phyloP scores from a whole-genome alignment of 805 yeast genomes.

The Schwanniomyces occidentalis region DNA sequence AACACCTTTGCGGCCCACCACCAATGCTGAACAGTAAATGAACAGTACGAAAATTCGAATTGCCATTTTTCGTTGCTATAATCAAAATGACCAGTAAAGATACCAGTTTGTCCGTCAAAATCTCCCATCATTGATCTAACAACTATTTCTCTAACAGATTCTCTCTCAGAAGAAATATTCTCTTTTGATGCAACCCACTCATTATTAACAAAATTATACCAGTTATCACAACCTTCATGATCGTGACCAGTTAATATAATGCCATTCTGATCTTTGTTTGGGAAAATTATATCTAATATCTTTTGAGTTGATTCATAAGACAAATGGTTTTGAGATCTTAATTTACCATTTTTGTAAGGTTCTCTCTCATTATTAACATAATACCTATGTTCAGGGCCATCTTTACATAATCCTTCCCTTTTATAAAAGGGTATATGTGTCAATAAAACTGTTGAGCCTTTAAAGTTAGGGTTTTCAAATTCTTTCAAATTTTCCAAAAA shows the following conservation, averaged over 20 bases:
- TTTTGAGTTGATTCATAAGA: constrained; percentile 63
- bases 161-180: constrained; percentile 17
- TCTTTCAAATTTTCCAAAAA: constrained; percentile 64
- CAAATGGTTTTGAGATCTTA: constrained; percentile 86
- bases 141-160: constrained; percentile 70
- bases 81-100: constrained; percentile 73
- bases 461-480: constrained; percentile 46
- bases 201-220: constrained; percentile 48
- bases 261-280: constrained; percentile 63
- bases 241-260: constrained; percentile 92
- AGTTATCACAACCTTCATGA: constrained; percentile 86
- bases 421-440: constrained; percentile 92
- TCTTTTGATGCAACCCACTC: constrained; percentile 63
- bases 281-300: constrained; percentile 72
- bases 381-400: constrained; percentile 66
- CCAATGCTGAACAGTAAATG: constrained; percentile 82
- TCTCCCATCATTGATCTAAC: constrained; percentile 97
- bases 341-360: constrained; percentile 66
- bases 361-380: constrained; percentile 55
- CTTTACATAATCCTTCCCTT: constrained; percentile 76
- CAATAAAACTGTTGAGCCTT: constrained; percentile 78
- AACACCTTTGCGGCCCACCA: constrained; percentile 89
- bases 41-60: constrained; percentile 72
- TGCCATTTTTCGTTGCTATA: constrained; percentile 49
- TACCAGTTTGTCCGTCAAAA: constrained; percentile 84